These are phyloP conservation scores for Backusella psychrophila DNA, from an alignment of 192 early-diverging fungal genomes.

Conservation along the genomic window DNA sequence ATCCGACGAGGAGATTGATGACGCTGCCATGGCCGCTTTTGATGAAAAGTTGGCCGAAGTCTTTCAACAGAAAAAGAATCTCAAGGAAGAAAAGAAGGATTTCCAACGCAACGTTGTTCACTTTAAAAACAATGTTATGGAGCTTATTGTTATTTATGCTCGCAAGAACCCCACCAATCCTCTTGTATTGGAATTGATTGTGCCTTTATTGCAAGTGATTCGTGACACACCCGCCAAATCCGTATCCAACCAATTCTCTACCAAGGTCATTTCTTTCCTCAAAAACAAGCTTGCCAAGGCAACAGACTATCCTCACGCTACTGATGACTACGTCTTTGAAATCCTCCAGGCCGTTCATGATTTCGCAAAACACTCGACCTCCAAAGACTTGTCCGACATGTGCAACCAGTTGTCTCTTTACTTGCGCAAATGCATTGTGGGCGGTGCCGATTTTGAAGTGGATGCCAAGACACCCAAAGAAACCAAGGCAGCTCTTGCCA, in stretches of 20 bases:
- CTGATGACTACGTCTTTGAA: constrained; percentile 53
- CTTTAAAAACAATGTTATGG: constrained; percentile 88
- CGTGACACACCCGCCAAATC: constrained; percentile 50
- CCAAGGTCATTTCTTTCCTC: constrained; percentile 65
- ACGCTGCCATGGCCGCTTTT: constrained; percentile 57
- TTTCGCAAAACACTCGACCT: constrained; percentile 63
- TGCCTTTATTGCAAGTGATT: constrained; percentile 66
- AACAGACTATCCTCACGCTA: constrained; percentile 59
- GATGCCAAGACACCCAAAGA: constrained; percentile 28
- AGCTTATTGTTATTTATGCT: constrained; percentile 78
- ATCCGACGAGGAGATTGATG: constrained; percentile 39
- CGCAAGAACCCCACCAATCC: constrained; percentile 62
- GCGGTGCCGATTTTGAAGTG: constrained; percentile 44
- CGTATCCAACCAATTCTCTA: constrained; percentile 62
- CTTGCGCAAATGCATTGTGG: constrained; percentile 56
- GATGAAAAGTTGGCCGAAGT: constrained; percentile 94
- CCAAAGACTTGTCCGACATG: constrained; percentile 49
- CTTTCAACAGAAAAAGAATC: constrained; percentile 79
- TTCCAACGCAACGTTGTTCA: constrained; percentile 77
- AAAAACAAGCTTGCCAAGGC: constrained; percentile 59
- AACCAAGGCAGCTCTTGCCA: constrained; percentile 34
- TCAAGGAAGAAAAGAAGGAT: constrained; percentile 78
- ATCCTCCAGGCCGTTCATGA: constrained; percentile 70
- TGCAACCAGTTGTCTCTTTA: constrained; percentile 56
- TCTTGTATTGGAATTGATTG: constrained; percentile 69